phyloP scores from a whole-genome alignment of 2,329 filamentous ascomycete species.

The Fusarium sp. region DNA sequence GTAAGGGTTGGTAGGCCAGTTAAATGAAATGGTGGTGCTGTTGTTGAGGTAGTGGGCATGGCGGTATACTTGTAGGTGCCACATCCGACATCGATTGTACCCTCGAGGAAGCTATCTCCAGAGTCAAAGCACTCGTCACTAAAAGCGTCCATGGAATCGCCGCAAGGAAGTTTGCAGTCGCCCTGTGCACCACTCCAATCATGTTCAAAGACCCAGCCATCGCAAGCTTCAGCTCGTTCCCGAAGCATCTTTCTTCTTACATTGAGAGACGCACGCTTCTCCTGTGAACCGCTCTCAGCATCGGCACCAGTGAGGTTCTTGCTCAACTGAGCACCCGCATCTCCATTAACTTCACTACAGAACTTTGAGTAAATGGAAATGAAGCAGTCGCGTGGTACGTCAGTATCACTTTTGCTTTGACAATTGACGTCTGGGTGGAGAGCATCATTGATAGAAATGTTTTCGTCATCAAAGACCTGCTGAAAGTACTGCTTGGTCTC shows the following conservation, averaged over 20 bases:
- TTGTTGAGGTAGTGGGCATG: background rate
- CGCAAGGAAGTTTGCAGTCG: background rate
- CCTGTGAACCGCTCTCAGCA: background rate
- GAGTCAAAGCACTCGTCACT: conserved; percentile 3
- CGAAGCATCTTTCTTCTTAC: background rate
- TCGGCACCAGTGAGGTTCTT: background rate
- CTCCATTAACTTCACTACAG: background rate
- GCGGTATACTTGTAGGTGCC: conserved; percentile 2
- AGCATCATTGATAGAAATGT: conserved; percentile 3
- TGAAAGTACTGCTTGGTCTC: background rate
- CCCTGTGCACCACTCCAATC: background rate
- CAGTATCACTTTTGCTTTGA: background rate
- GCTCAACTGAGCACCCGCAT: background rate
- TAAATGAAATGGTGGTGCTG: background rate
- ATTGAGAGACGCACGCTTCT: background rate
- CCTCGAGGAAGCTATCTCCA: background rate
- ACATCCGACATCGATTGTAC: conserved; percentile 1
- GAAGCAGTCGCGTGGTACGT: conserved; percentile 1
- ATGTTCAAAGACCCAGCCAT: background rate
- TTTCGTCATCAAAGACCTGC: background rate
- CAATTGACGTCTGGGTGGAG: conserved; percentile 1
- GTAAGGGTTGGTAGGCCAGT: background rate
- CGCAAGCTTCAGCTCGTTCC: background rate
- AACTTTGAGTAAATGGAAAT: conserved; percentile 2
- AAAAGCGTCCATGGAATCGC: conserved; percentile 1